These are phyloP conservation scores for Nevesoporus exiguus DNA, from an alignment of 768 basidiomycete species.

Conservation along the genomic window DNA sequence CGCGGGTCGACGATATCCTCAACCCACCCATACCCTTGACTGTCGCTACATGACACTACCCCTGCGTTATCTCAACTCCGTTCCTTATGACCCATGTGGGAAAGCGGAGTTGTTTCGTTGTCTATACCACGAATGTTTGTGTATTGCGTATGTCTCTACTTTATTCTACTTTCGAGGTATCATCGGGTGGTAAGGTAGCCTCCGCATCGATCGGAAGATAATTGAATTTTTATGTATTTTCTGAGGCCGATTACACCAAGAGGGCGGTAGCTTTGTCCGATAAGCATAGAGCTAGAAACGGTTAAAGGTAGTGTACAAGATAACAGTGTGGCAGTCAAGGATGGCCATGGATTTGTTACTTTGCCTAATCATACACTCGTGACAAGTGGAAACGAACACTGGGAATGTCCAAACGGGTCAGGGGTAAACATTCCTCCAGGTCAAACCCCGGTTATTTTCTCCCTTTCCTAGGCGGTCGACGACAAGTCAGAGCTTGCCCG, in stretches of 20 bases:
- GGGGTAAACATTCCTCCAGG: background rate
- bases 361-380: slow-evolving; percentile 26
- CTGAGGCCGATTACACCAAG: too few species aligned
- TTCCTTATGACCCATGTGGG: slow-evolving; percentile 3
- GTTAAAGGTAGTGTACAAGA: slow-evolving; percentile 13
- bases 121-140: slow-evolving; percentile 27
- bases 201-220: slow-evolving; percentile 19
- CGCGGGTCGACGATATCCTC: slow-evolving; percentile 33
- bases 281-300: background rate
- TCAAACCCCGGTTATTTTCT: slow-evolving; percentile 33
- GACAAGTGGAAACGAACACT: slow-evolving; percentile 7
- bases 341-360: background rate
- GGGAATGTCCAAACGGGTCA: background rate
- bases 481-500: slow-evolving; percentile 43
- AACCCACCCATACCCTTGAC: slow-evolving; percentile 27
- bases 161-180: slow-evolving; percentile 26
- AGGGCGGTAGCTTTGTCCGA: background rate
- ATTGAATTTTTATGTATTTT: slow-evolving; percentile 20
- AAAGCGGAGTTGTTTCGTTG: slow-evolving; percentile 20
- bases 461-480: slow-evolving; percentile 45
- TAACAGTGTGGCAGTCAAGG: background rate
- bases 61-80: slow-evolving; percentile 12
- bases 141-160: slow-evolving; percentile 30
- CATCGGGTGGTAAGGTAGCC: slow-evolving; percentile 9
- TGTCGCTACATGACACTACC: slow-evolving; percentile 25